phyloP scores from a whole-genome alignment of 345 rosid genomes.

The Syzygium aqueum region DNA sequence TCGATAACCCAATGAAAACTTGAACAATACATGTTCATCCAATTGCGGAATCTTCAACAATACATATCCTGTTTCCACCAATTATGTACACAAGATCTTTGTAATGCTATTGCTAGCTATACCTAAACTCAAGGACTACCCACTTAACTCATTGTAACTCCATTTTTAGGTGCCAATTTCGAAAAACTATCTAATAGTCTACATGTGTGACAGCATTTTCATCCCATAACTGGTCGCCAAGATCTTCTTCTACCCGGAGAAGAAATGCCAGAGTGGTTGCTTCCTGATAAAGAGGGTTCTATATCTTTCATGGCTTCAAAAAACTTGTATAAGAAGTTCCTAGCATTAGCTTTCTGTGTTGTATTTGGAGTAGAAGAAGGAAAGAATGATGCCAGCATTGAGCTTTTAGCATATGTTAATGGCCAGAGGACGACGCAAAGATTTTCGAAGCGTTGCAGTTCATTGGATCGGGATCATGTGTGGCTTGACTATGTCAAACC shows the following conservation, averaged over 20 bases:
- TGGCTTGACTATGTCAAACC: neutral
- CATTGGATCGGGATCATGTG: neutral
- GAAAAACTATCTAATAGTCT: neutral
- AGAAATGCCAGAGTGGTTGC: neutral
- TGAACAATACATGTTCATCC: no score
- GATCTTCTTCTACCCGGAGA: neutral
- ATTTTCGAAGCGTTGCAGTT: no score
- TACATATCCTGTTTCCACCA: neutral
- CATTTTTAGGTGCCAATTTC: neutral
- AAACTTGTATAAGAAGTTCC: neutral
- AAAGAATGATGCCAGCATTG: rapidly evolving
- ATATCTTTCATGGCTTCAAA: neutral
- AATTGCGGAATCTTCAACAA: neutral
- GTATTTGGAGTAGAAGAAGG: neutral
- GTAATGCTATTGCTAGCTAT: neutral
- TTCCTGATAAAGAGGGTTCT: neutral
- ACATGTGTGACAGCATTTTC: neutral
- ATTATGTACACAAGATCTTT: neutral
- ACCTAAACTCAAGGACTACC: neutral
- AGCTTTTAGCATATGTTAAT: neutral
- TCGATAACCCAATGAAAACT: no score
- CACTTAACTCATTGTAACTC: neutral
- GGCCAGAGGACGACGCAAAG: neutral
- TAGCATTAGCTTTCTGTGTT: neutral
- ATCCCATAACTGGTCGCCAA: rapidly evolving